These are phyloP conservation scores for Glonium stellatum DNA, from an alignment of 495 filamentous ascomycete species.

Conservation along the genomic window DNA sequence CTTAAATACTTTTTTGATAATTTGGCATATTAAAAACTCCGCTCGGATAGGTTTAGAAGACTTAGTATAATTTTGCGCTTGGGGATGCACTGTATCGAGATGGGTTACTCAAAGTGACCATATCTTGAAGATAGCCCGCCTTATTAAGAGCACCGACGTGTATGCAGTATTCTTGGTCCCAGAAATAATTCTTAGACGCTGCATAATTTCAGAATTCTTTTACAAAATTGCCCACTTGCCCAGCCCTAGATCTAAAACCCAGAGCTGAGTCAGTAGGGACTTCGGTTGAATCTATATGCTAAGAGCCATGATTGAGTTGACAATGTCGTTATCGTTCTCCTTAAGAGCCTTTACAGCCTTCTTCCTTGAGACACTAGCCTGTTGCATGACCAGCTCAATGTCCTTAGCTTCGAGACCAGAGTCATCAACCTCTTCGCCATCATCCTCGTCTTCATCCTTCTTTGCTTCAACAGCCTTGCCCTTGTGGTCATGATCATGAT, in stretches of 20 bases:
- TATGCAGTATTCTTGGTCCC: too few relatives aligned
- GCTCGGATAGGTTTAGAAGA: too few relatives aligned
- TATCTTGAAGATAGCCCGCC: too few relatives aligned
- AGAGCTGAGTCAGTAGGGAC: neutral
- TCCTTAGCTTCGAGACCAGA: constrained; percentile 94
- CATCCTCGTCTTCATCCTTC: constrained; percentile 83
- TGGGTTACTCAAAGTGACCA: too few relatives aligned
- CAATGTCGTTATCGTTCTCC: constrained; percentile 99
- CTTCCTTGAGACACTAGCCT: constrained; percentile 91
- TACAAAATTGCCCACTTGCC: neutral
- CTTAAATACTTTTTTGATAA: too few relatives aligned
- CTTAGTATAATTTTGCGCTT: too few relatives aligned
- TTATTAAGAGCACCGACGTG: too few relatives aligned
- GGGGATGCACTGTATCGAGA: too few relatives aligned
- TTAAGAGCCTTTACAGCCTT: constrained; percentile 98
- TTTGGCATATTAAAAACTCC: too few relatives aligned
- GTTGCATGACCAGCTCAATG: constrained; percentile 97
- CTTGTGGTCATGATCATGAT: constrained; percentile 54
- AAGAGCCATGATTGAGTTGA: constrained; percentile 99
- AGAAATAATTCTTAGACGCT: constrained; percentile 3
- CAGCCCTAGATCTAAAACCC: neutral
- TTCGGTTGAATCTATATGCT: constrained; percentile 62
- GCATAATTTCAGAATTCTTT: neutral
- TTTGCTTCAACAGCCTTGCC: constrained; percentile 71
- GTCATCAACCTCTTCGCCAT: constrained; percentile 92